phyloP scores from a whole-genome alignment of 1,284 basidiomycete genomes.

The Cutaneotrichosporon dermatis region DNA sequence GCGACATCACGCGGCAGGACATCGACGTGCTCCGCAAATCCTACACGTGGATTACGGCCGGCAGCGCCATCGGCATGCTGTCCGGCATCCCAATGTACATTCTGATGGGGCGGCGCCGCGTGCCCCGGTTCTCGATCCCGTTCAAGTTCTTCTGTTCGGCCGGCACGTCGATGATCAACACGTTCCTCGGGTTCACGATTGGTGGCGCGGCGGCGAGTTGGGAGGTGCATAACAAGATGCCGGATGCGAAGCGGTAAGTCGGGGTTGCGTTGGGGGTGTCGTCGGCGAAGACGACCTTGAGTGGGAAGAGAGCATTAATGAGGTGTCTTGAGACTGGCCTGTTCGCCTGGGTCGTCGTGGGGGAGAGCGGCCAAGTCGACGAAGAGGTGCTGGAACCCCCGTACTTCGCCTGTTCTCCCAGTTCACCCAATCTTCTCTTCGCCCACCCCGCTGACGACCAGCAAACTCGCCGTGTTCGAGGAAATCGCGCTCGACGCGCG shows the following conservation, averaged over 20 bases:
- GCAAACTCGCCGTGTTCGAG: constrained; percentile 37
- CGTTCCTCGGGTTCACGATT: constrained; percentile 34
- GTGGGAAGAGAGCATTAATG: too few relatives aligned
- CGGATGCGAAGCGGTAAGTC: constrained; percentile 27
- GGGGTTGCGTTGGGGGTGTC: too few relatives aligned
- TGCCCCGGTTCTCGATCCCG: constrained; percentile 6
- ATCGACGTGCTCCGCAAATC: constrained; percentile 31
- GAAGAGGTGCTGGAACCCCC: too few relatives aligned
- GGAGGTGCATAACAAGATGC: constrained; percentile 35
- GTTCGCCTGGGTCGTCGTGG: too few relatives aligned
- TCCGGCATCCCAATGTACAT: constrained; percentile 25
- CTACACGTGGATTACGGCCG: constrained; percentile 28
- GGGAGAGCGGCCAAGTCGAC: too few relatives aligned
- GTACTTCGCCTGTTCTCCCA: too few relatives aligned
- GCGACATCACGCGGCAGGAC: constrained; percentile 34
- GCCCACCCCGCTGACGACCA: constrained; percentile 11
- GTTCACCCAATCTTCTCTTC: too few relatives aligned
- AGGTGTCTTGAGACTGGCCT: too few relatives aligned
- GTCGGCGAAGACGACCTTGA: too few relatives aligned
- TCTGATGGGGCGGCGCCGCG: constrained; percentile 5
- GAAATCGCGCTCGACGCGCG: constrained; percentile 31
- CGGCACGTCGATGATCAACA: constrained; percentile 15
- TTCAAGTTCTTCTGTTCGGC: constrained; percentile 8
- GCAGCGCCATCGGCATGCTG: constrained; percentile 18
- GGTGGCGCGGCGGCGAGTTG: constrained; percentile 30